These are phyloP conservation scores for Sarocladium kiliense DNA, from an alignment of 2,329 filamentous ascomycete species.

Conservation along the genomic window DNA sequence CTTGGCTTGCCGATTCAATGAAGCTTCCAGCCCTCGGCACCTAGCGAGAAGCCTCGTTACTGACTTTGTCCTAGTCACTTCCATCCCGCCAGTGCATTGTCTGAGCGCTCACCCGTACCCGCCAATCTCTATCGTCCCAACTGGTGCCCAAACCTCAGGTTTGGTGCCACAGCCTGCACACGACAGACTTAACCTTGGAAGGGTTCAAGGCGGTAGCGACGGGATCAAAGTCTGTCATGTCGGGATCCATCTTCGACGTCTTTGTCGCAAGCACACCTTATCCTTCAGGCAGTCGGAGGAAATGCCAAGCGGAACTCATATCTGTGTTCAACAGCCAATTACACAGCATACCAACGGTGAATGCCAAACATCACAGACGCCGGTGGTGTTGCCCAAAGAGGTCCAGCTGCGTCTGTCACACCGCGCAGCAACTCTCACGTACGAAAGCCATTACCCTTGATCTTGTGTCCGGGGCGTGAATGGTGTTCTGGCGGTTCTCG, in stretches of 20 bases:
- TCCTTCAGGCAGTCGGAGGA: not conserved
- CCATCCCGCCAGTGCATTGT: not conserved
- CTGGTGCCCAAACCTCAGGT: not conserved
- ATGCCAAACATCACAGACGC: not conserved
- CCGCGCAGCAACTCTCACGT: not conserved
- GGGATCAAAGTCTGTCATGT: too few relatives aligned
- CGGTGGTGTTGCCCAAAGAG: conserved; percentile 4
- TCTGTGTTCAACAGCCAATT: not conserved
- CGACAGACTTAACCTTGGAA: too few relatives aligned
- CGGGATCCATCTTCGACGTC: too few relatives aligned
- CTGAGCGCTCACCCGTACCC: not conserved
- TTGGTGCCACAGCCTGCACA: too few relatives aligned
- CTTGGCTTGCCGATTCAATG: not conserved
- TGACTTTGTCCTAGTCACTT: not conserved
- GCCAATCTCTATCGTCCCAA: not conserved
- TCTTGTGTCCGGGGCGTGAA: not conserved
- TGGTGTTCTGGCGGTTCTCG: not conserved
- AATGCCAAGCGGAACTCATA: not conserved
- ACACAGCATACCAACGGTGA: not conserved
- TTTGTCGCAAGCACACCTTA: too few relatives aligned
- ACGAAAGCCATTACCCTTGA: not conserved
- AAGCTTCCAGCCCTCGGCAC: conserved; percentile 1
- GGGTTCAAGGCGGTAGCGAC: too few relatives aligned
- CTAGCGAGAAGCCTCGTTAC: conserved; percentile 2
- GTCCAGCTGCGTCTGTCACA: not conserved